Base-by-base conservation (phyloP, 139 green algal species). In the Gonium pectorale region DNA sequence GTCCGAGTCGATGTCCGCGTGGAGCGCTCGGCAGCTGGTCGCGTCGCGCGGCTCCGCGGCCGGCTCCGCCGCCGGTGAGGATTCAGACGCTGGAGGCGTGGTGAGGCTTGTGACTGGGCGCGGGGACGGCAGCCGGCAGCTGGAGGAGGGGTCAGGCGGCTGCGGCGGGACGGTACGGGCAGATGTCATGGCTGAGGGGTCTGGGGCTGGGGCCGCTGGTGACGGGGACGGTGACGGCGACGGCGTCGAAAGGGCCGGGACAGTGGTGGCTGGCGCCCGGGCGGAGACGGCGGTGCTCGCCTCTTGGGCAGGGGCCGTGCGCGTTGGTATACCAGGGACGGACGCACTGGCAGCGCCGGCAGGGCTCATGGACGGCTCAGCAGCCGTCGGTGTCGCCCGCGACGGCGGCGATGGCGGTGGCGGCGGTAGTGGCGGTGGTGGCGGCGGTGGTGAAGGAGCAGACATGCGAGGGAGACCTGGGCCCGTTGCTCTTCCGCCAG, bases 1-100 rank as follows among this genome's bases (percentile, higher is more conserved):
- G 38, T 59, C 27, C 35, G 40, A 71, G 38, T 60, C 59, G 22
- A 82, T 59, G 75, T 82, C 75, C 29, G 75, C 75, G 40, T 82
- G 75, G 11, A 31, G 59, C 24, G 40, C 41, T 17, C 60, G 56
- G n/a, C 1, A 31, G 40, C 54, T 22, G 33, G n/a, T n/a, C n/a
- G n/a, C n/a, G n/a, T n/a, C n/a, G n/a, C n/a, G n/a, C n/a, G n/a
- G n/a, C n/a, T n/a, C n/a, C n/a, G n/a, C n/a, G n/a, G n/a, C n/a
- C n/a, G n/a, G n/a, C n/a, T n/a, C n/a, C n/a, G n/a, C n/a, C n/a
- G n/a, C n/a, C n/a, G n/a, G n/a, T n/a, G n/a, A n/a, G n/a, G n/a
- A n/a, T n/a, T n/a, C n/a, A n/a, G n/a, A n/a, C n/a, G n/a, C n/a
- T n/a, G n/a, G n/a, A n/a, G n/a, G n/a, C n/a, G n/a, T n/a, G n/a